These are phyloP conservation scores for Botrytis hyacinthi DNA, from an alignment of 2,329 filamentous ascomycete genomes.

Conservation along the genomic window DNA sequence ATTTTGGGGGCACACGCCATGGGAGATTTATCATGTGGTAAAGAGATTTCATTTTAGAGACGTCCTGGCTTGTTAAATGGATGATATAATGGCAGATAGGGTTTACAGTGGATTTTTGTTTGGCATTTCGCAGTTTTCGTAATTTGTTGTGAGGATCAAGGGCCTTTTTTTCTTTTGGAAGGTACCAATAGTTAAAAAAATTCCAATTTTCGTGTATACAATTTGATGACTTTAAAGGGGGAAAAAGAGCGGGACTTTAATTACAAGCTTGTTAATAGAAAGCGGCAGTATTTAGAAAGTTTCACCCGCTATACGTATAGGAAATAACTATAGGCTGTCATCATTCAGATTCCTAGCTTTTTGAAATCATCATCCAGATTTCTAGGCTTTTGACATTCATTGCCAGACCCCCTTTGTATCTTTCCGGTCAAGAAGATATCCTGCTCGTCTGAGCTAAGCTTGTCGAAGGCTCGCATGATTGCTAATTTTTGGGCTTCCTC, in stretches of 20 bases:
- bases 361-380: not conserved
- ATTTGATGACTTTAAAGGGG: not conserved
- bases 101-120: not conserved
- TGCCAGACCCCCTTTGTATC: not conserved
- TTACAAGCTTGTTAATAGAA: not conserved
- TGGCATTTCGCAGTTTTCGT: not conserved
- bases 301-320: not conserved
- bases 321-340: not conserved
- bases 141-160: not conserved
- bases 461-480: not conserved
- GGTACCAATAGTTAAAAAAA: not conserved
- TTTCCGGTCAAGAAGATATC: not conserved
- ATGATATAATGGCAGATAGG: not conserved
- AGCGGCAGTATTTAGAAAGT: not conserved
- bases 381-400: not conserved
- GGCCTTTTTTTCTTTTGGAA: not conserved
- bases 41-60: not conserved
- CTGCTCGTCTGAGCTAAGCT: not conserved
- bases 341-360: not conserved
- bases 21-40: not conserved
- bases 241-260: not conserved
- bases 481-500: not conserved
- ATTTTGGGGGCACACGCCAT: not conserved
- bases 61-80: not conserved
- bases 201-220: not conserved